Percentiles rank a stretch among this genome's conserved stretches.
phyloP scores from a whole-genome alignment of 768 basidiomycete genomes.

The Nidula microcarpa region DNA sequence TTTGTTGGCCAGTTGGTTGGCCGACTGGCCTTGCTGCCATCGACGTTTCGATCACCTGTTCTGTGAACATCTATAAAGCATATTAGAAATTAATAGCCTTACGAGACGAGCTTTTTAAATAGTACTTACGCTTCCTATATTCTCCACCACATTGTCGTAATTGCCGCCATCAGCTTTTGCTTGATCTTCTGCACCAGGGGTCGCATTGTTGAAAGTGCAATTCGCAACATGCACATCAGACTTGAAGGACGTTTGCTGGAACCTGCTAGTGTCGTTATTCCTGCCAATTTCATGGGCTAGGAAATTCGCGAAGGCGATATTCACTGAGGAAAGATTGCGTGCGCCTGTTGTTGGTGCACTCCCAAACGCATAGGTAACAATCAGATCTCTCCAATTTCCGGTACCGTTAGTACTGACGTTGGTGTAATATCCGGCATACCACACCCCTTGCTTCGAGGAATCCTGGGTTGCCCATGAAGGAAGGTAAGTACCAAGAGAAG shows the following conservation, averaged over 20 bases:
- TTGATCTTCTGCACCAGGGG: slow-evolving; percentile 3
- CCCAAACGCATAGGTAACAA: slow-evolving; percentile 8
- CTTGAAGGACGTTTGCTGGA: slow-evolving; percentile 6
- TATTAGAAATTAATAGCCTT: neutral
- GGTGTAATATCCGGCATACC: slow-evolving; percentile 6
- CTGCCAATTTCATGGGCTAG: slow-evolving; percentile 6
- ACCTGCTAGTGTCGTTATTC: neutral
- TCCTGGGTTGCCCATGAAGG: slow-evolving; percentile 5
- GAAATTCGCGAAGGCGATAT: slow-evolving; percentile 10
- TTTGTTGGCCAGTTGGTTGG: slow-evolving; percentile 11
- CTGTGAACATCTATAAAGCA: slow-evolving; percentile 2
- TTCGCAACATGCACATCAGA: slow-evolving; percentile 10
- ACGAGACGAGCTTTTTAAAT: too few species aligned
- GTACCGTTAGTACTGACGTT: slow-evolving; percentile 1
- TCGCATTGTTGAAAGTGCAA: slow-evolving; percentile 8
- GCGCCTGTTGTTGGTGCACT: neutral
- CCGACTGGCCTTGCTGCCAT: slow-evolving; percentile 3
- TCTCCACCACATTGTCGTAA: neutral
- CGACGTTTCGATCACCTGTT: slow-evolving; percentile 2
- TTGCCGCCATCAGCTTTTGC: slow-evolving; percentile 4
- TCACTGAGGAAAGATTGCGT: slow-evolving; percentile 2
- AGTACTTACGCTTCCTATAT: slow-evolving; percentile 2
- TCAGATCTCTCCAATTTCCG: slow-evolving; percentile 2
- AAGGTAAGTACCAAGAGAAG: slow-evolving; percentile 3
- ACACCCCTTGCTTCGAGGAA: slow-evolving; percentile 2